A percentile compares a stretch with the other conserved stretches of the same genome.
Conservation (phyloP, 768 basidiomycete species). For the Lentinus brumalis region DNA sequence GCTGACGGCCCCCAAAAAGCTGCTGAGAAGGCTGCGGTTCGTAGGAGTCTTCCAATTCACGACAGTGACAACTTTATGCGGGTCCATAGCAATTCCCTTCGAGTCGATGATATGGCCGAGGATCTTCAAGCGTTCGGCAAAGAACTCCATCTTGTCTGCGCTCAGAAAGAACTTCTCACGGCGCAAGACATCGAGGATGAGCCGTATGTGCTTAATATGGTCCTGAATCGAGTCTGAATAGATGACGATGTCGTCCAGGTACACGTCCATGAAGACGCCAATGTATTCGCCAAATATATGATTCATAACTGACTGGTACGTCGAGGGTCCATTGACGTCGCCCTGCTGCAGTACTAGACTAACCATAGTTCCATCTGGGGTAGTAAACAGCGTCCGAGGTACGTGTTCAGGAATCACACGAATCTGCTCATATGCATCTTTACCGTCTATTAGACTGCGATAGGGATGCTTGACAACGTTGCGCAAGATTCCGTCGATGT, state of each 20-base stretch:
- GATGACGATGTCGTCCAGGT: slow-evolving; percentile 38
- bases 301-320: slow-evolving; percentile 48
- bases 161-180: slow-evolving; percentile 24
- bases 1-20: slow-evolving; percentile 37
- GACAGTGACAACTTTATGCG: slow-evolving; percentile 24
- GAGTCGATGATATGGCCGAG: slow-evolving; percentile 29
- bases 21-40: slow-evolving; percentile 26
- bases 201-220: slow-evolving; percentile 26
- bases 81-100: slow-evolving; percentile 27
- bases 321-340: slow-evolving; percentile 36
- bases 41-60: slow-evolving; percentile 32
- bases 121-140: slow-evolving; percentile 18
- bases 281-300: slow-evolving; percentile 37
- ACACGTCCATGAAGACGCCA: slow-evolving; percentile 37
- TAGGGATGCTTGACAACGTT: slow-evolving; percentile 17
- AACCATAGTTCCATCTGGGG: slow-evolving; percentile 32
- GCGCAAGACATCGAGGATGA: slow-evolving; percentile 14
- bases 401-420: slow-evolving; percentile 26
- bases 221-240: slow-evolving; percentile 30
- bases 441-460: slow-evolving; percentile 27
- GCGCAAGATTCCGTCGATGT: slow-evolving; percentile 25
- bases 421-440: slow-evolving; percentile 33
- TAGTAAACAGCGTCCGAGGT: slow-evolving; percentile 25
- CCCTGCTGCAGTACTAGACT: slow-evolving; percentile 33
- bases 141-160: slow-evolving; percentile 27